Evolutionary conservation across 164 flowering plant species (phyloP), one percentile per base, ranked within the genome.

Genomic region (Vitis riparia): DNA sequence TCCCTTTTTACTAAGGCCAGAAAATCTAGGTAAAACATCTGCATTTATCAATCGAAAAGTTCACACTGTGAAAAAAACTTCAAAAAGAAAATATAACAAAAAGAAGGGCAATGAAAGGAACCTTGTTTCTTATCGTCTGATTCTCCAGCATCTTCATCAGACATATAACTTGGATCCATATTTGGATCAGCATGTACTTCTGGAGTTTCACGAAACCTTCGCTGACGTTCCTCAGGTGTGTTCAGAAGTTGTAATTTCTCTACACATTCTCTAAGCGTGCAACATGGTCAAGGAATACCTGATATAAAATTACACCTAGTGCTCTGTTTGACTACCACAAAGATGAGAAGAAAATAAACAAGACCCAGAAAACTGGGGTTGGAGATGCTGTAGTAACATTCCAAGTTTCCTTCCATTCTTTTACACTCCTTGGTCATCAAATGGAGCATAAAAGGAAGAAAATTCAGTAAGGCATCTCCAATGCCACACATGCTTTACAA

Each of bases 211-310:
- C 19, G 62, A 32, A 82, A 73, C 65, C 87, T 74, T 19, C 84
- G 85, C 62, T 78, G 74, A 37, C 82, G 85, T 76, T 86, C 91
- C 55, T 85, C 90, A 14, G 83, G 84, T 23, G 87, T 74, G 70
- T 81, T 84, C 58, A 89, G 75, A 57, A 82, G 84, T 76, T 86
- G 74, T 52, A 87, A 64, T 71, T 86, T 87, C 71, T 84, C 83
- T 15, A 82, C 82, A 64, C 73, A 80, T 73, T 86, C 91, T 81
- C 83, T 82, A 29, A 87, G 83, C 82, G 89, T 89, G 75, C 29
- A 71, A 68, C 49, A 62, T 19, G 14, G 90, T 87, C 74, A 89
- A 85, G 88, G 85, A 84, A 74, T 52, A 71, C 65, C 50, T 8
- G 3, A 68, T 19, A 50, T 7, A 62, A 51, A 23, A 12, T 16